A percentile compares a stretch with the other conserved stretches of the same genome.
phyloP scores from a whole-genome alignment of 192 early-diverging fungal genomes.

The Linnemannia exigua region DNA sequence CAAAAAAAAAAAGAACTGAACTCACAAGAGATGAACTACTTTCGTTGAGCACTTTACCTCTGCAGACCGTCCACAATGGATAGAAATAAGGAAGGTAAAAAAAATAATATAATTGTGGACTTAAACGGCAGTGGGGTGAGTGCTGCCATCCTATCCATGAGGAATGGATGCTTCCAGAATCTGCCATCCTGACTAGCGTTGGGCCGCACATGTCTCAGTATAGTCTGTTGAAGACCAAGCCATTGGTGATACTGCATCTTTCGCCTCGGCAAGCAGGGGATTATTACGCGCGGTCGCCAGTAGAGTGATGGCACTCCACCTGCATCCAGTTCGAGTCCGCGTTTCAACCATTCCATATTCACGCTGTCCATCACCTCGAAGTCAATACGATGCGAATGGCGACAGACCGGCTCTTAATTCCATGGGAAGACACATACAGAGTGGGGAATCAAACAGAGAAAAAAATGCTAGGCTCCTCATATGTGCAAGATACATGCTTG shows the following conservation, averaged over 20 bases:
- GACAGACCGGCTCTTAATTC: constrained; percentile 33
- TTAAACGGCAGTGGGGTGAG: constrained; percentile 42
- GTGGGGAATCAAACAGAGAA: constrained; percentile 22
- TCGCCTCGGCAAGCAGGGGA: constrained; percentile 29
- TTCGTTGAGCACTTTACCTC: too few relatives aligned
- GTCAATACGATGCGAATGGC: constrained; percentile 46
- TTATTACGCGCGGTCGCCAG: constrained; percentile 46
- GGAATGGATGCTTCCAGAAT: constrained; percentile 47
- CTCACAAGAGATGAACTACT: too few relatives aligned
- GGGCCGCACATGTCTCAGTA: constrained; percentile 27
- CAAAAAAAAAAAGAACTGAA: too few relatives aligned
- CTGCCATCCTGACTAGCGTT: constrained; percentile 34
- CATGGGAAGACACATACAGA: constrained; percentile 29
- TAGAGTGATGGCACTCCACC: constrained; percentile 42
- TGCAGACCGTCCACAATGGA: constrained; percentile 16
- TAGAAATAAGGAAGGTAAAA: constrained; percentile 18
- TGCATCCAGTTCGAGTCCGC: constrained; percentile 44
- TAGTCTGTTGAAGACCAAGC: constrained; percentile 37
- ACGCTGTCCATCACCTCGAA: constrained; percentile 47
- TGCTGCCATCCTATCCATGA: constrained; percentile 44
- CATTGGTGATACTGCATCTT: constrained; percentile 42
- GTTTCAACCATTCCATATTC: constrained; percentile 42
- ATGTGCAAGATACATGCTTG: constrained; percentile 2
- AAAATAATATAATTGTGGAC: constrained; percentile 11
- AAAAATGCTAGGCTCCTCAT: not conserved